Conservation (phyloP, 2,329 filamentous ascomycete species). For the Amylocarpus encephaloides region DNA sequence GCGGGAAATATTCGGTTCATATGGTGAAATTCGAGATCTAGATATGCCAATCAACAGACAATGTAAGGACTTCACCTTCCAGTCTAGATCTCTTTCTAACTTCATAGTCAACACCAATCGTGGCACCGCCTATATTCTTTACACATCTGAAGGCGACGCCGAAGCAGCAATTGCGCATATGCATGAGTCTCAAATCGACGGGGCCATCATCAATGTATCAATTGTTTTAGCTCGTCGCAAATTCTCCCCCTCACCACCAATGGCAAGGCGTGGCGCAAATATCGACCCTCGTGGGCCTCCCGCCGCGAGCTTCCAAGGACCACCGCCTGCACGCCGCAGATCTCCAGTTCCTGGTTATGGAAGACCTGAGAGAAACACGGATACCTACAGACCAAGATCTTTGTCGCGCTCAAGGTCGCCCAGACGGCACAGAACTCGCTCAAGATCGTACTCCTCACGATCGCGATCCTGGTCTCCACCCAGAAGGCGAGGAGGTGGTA, state of each 20-base stretch:
- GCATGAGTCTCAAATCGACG: constrained; percentile 77
- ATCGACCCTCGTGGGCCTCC: constrained; percentile 45
- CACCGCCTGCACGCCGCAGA: constrained; percentile 23
- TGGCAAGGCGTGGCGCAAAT: constrained; percentile 55
- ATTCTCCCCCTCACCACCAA: constrained; percentile 73
- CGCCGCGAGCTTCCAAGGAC: constrained; percentile 18
- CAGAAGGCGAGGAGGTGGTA: constrained; percentile 26
- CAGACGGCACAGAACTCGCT: constrained; percentile 33
- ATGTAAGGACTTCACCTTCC: constrained; percentile 48
- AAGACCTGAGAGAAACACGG: constrained; percentile 26
- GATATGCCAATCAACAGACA: constrained; percentile 84
- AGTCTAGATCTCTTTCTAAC: constrained; percentile 18
- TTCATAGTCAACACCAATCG: constrained; percentile 74
- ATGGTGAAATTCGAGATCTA: constrained; percentile 78
- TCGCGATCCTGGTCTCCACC: constrained; percentile 34
- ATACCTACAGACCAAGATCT: constrained; percentile 33
- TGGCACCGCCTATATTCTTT: constrained; percentile 90
- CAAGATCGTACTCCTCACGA: constrained; percentile 35
- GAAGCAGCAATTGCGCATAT: constrained; percentile 89
- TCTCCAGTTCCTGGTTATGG: constrained; percentile 23
- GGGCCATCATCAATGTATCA: constrained; percentile 32
- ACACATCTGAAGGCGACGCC: constrained; percentile 67
- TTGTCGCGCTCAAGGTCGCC: constrained; percentile 39
- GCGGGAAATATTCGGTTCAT: constrained; percentile 84
- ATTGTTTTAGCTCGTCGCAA: constrained; percentile 41